Base-by-base conservation (phyloP, 2,329 filamentous ascomycete genomes). In the Penicillium sp. region DNA sequence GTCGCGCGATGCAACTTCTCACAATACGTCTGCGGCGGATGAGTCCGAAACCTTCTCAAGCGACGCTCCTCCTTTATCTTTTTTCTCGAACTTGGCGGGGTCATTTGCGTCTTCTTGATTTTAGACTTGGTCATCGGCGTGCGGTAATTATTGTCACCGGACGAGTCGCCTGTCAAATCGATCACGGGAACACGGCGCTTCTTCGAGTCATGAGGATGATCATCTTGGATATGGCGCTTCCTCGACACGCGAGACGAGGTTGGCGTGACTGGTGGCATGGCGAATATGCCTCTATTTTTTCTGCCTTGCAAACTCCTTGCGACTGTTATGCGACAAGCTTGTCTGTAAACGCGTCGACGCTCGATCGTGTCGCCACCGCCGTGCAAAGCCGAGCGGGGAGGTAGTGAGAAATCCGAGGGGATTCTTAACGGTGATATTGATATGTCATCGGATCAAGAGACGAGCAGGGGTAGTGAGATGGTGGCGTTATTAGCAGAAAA, bases 1-100 rank as follows among this genome's bases (percentile, higher is more conserved):
- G 68, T 67, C 4, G 81, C 81, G 49, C 82, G 76, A 3, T 69
- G 66, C 12, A 81, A 72, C 57, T 80, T 74, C 20, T 76, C 71
- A 2, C 76, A 61, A 64, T 78, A 83, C 1, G 71, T 69, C 18
- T 69, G 63, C 3, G 82, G 80, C 28, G 81, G 65, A 30, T 73
- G 68, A 6, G 66, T 61, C 30, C 78, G 70, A 59, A 75, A 79
- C 26, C 65, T 61, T 46, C 69, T 74, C 12, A 72, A 62, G 42
- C 75, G 71, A 54, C 72, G 74, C 61, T 79, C 77, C 28, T 57
- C 55, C 14, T 18, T 43, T 2, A 4, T 43, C 20, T 20, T 43
- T 23, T 43, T 43, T 7, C 40, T 21, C 30, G 50, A 24, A n/a
- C 16, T 45, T 18, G 18, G 24, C 4, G 35, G 16, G 28, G 49